A percentile compares a stretch with the other conserved stretches of the same genome.
phyloP scores from a whole-genome alignment of 345 rosid species.

The Bruguiera sexangula region DNA sequence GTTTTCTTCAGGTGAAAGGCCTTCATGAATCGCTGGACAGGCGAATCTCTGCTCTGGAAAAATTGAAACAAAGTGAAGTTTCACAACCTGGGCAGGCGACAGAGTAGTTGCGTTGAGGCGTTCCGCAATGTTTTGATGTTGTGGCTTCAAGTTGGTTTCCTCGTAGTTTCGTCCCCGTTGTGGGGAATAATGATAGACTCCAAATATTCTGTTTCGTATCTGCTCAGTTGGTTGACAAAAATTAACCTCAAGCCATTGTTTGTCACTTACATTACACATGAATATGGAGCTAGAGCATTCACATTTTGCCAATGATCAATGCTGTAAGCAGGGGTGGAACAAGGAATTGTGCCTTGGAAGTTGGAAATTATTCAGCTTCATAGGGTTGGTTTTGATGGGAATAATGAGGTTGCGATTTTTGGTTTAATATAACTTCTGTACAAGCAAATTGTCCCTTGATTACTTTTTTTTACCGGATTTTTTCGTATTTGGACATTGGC shows the following conservation, averaged over 20 bases:
- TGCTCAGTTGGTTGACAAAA: not conserved
- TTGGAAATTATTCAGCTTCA: no score
- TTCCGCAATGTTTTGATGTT: slow-evolving; percentile 4
- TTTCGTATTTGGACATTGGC: no score
- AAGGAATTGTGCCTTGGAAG: no score
- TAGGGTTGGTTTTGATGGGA: no score
- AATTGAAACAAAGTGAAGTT: slow-evolving; percentile 64
- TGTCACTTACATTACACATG: not conserved
- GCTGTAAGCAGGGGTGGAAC: no score
- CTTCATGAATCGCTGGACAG: slow-evolving; percentile 67
- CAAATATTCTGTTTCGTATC: no score
- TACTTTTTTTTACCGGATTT: no score
- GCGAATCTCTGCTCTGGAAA: slow-evolving; percentile 71
- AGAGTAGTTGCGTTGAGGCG: slow-evolving; percentile 38
- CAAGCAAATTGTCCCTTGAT: no score
- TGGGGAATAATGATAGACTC: slow-evolving; percentile 15
- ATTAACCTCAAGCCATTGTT: not conserved
- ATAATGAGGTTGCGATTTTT: no score
- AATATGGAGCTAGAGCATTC: not conserved
- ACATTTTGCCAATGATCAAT: no score
- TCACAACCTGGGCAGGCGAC: slow-evolving; percentile 53
- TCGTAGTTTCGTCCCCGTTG: not conserved
- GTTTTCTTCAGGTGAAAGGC: slow-evolving; percentile 50
- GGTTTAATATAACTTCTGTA: no score
- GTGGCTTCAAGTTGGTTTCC: slow-evolving; percentile 6